Evolutionary conservation across 1,284 basidiomycete genomes (phyloP), one percentile per base, ranked within the genome.

Genomic region (Ceratobasidium sp.): DNA sequence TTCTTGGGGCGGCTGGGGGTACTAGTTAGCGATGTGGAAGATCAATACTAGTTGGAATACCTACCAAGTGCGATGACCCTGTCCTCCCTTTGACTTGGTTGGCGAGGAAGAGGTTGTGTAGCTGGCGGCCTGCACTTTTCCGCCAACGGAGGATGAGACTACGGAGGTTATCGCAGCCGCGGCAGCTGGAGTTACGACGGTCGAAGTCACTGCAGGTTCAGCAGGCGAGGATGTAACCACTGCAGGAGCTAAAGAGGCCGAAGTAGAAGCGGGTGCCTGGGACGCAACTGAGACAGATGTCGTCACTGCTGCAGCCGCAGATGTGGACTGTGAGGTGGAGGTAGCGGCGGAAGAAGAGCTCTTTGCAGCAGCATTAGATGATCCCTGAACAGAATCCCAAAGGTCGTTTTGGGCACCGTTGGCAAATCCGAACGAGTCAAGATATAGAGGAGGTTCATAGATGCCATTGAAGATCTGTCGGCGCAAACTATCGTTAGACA

Each of bases 401-500:
- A 83, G 78, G 73, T 83, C 81, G 32, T 80, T 80, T 76, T 83
- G 82, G 26, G 82, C 82, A 35, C 82, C 82, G 70, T 83, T 77
- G 73, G 77, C 77, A 75, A 80, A 83, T 16, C 82, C 82, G 62
- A 81, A 82, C 18, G 78, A 78, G 41, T 72, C 77, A 74, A 83
- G 82, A 75, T 83, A 78, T 26, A 76, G 57, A 41, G 77, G 77
- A 23, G 77, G 76, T 43, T 67, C 47, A 28, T 28, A 28, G 30
- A 63, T 50, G 32, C 30, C 28, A 26, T 64, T 44, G 46, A 64
- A 64, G 44, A 64, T 50, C 61, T 64, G 21, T 11, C 2, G 21
- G 8, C 21, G 21, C 6, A 52, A 11, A 8, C 21, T n/a, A 9
- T 28, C 21, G 21, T 57, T 57, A 50, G 61, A 50, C 28, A 30